Percentiles rank a stretch among this genome's conserved stretches.
phyloP scores from a whole-genome alignment of 1,284 basidiomycete genomes.

The Trichosporon coremiiforme region DNA sequence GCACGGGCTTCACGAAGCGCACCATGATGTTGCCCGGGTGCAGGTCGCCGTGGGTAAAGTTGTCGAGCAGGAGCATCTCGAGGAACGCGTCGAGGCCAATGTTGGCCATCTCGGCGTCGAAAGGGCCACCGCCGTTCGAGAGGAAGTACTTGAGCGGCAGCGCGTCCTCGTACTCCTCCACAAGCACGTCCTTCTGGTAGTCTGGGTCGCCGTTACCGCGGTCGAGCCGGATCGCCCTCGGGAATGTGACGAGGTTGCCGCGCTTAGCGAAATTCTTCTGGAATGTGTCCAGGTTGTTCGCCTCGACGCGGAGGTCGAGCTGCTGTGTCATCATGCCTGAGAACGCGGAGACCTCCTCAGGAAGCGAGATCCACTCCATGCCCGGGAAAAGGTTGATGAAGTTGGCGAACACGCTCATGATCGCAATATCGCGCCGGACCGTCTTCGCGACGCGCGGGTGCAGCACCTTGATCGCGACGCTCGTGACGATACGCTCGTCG shows the following conservation, averaged over 20 bases:
- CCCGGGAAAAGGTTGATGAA: conserved; percentile 80
- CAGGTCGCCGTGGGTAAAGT: conserved; percentile 95
- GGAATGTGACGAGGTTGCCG: conserved; percentile 83
- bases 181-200: conserved; percentile 68
- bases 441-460: conserved; percentile 82
- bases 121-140: conserved; percentile 85
- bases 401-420: conserved; percentile 83
- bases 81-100: conserved; percentile 94
- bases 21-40: conserved; percentile 89
- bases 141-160: conserved; percentile 87
- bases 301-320: conserved; percentile 87
- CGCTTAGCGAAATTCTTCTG: conserved; percentile 78
- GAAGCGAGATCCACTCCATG: conserved; percentile 94
- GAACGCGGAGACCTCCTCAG: conserved; percentile 93
- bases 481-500: conserved; percentile 64
- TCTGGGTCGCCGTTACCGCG: conserved; percentile 5
- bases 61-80: conserved; percentile 97
- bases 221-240: conserved; percentile 47
- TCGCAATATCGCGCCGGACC: conserved; percentile 84
- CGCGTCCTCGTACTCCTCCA: conserved; percentile 94
- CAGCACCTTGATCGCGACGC: conserved; percentile 93
- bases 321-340: conserved; percentile 97
- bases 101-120: conserved; percentile 85
- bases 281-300: conserved; percentile 81
- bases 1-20: conserved; percentile 83